Evolutionary conservation across 768 basidiomycete genomes (phyloP), one percentile per base, ranked within the genome.

Genomic region (Suillus fuscotomentosus): DNA sequence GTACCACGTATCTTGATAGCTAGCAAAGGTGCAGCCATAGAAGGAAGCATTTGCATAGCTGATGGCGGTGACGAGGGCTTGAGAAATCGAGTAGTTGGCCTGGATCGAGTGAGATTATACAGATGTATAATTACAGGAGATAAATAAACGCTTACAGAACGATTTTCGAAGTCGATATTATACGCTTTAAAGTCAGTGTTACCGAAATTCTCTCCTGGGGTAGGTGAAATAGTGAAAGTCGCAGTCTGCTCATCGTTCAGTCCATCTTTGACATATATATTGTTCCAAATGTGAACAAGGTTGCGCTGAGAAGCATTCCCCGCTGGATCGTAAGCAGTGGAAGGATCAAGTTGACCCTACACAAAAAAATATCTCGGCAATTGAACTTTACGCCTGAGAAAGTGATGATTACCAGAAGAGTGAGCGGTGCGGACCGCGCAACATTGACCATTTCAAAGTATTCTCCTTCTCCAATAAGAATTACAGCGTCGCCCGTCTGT

Each of bases 1-100:
- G 68, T 86, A 88, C 83, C 86, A 87, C 0, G 88, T 89, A 69
- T 88, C 88, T 70, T 89, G 88, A 65, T 79, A 89, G 68, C 85
- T 86, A 1, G 84, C 79, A 67, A 88, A 88, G 2, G 83, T 78
- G 65, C 86, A 87, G 0, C 83, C 85, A 65, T 88, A 72, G 72
- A 89, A 89, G 2, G 87, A 88, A 8, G 87, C 86, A 62, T 89
- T 89, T 5, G 87, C 82, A 66, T 88, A 86, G 1, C 84, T 85
- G 34, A 88, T 84, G 63, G 85, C 83, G 4, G 84, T 86, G 31
- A 84, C 86, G 11, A 89, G 76, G 1, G 88, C 88, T 70, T 84
- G 88, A 1, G 86, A 82, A 45, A 88, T 86, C 0, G 84, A 71
- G 62, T 83, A 87, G 62, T 87, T 83, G 38, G 84, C 86, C 82